Conservation (phyloP, 352 stramenopile genomes). For the Pythium apleroticum region DNA sequence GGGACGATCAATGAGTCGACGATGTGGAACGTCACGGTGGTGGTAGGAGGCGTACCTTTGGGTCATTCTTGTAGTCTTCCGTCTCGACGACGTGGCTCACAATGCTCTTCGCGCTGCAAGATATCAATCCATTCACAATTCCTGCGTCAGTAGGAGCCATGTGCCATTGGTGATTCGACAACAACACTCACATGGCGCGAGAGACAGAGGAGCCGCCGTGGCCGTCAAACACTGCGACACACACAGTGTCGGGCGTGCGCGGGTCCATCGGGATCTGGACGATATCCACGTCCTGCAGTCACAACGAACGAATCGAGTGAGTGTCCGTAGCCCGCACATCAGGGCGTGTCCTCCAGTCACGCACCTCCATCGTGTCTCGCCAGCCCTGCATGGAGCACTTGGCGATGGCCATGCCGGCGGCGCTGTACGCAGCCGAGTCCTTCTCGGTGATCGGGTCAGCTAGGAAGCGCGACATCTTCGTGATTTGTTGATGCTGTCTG, state of each 20-base stretch:
- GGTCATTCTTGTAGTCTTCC: constrained; percentile 73
- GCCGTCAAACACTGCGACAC: constrained; percentile 83
- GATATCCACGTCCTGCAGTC: constrained; percentile 66
- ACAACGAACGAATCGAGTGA: background rate
- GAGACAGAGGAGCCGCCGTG: constrained; percentile 75
- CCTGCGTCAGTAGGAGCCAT: constrained; percentile 2
- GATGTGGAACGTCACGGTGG: background rate
- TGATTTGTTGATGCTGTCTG: background rate
- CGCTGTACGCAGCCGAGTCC: constrained; percentile 44
- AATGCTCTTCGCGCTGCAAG: constrained; percentile 66
- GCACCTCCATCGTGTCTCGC: constrained; percentile 84
- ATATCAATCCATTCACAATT: background rate
- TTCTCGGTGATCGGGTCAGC: constrained; percentile 80
- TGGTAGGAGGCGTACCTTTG: constrained; percentile 32
- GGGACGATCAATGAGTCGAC: background rate
- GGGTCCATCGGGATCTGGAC: constrained; percentile 65
- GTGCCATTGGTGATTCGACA: background rate
- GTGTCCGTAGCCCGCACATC: background rate
- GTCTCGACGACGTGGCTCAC: constrained; percentile 58
- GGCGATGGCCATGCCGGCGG: constrained; percentile 56
- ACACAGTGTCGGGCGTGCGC: constrained; percentile 51
- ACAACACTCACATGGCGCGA: constrained; percentile 52
- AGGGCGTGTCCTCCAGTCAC: background rate
- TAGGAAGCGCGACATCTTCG: constrained; percentile 81
- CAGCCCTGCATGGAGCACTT: constrained; percentile 82